phyloP scores from a whole-genome alignment of 2,329 filamentous ascomycete species.

The Xylaria sp. region DNA sequence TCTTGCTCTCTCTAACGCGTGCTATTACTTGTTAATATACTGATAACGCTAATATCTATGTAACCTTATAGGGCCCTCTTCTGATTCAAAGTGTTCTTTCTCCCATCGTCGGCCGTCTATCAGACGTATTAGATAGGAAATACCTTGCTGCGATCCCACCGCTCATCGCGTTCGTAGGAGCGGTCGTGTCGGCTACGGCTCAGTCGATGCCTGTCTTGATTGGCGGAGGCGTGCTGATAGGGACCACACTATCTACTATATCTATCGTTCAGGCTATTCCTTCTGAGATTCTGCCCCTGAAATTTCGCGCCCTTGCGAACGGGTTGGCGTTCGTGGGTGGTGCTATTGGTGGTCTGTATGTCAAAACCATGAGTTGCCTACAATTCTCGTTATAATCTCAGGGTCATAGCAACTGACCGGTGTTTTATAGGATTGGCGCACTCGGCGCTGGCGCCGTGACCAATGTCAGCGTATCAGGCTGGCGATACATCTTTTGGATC shows the following conservation, averaged over 20 bases:
- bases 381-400: background rate
- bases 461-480: constrained; percentile 57
- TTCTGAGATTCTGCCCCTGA: constrained; percentile 65
- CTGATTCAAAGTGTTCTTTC: constrained; percentile 67
- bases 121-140: constrained; percentile 66
- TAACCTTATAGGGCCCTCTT: constrained; percentile 58
- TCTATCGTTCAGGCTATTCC: constrained; percentile 66
- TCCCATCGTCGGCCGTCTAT: constrained; percentile 65
- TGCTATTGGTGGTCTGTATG: constrained; percentile 62
- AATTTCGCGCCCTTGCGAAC: constrained; percentile 66
- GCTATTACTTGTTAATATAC: background rate
- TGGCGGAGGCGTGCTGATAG: constrained; percentile 67
- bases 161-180: constrained; percentile 63
- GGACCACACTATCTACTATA: constrained; percentile 63
- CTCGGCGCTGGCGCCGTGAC: constrained; percentile 64
- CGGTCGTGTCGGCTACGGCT: constrained; percentile 64
- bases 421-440: constrained; percentile 54
- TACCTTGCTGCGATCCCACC: constrained; percentile 62
- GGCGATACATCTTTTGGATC: constrained; percentile 69
- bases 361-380: constrained; percentile 29
- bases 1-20: background rate
- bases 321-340: constrained; percentile 63
- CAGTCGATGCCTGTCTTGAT: constrained; percentile 66
- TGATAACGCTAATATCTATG: background rate
- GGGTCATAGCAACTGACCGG: background rate